Base-by-base conservation (phyloP, 106 monocot genomes). In the Dactylorhiza incarnata region DNA sequence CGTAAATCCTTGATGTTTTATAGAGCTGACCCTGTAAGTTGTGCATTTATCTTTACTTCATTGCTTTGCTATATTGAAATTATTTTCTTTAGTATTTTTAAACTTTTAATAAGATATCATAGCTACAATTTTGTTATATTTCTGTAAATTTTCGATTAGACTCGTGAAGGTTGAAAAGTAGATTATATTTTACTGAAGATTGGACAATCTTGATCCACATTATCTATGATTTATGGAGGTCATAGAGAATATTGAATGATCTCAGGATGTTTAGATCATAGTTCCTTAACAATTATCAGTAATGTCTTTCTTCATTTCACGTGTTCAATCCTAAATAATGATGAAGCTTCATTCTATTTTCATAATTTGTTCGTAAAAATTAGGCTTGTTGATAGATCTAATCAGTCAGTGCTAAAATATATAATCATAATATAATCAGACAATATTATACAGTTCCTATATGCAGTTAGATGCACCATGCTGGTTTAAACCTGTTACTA, bases 21-120 rank as follows among this genome's bases (percentile, higher is more conserved):
- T 72, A 72, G 72, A 23, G 23, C 14, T 22, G 72, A 72, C 49
- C 72, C 72, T 48, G 72, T 72, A 72, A 72, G 47, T 72, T 72
- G 19, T 49, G 48, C 17, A 11, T 17, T 46, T 70, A 72, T 72
- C 48, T 49, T 49, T n/a, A 23, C 49, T 72, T 69, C 45, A 1
- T 17, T 46, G 17, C 2, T 7, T 69, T 46, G 45, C 45, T 46
- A 17, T 45, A 16, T 17, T 69, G 44, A 46, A 17, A 14, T 45
- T 17, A 6, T 67, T 9, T 15, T 69, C 45, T 45, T 37, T 3
- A 37, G 37, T 37, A 2, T 2, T 69, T 46, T 24, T 69, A n/a
- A 69, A 17, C 29, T 59, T 59, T 65, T 16, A 69, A 69, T 46
- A 46, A 69, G n/a, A 14, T 69, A 46, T 69, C 6, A 69, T 46